phyloP scores from a whole-genome alignment of 2,329 filamentous ascomycete genomes.

The Trichoderma atroviride region DNA sequence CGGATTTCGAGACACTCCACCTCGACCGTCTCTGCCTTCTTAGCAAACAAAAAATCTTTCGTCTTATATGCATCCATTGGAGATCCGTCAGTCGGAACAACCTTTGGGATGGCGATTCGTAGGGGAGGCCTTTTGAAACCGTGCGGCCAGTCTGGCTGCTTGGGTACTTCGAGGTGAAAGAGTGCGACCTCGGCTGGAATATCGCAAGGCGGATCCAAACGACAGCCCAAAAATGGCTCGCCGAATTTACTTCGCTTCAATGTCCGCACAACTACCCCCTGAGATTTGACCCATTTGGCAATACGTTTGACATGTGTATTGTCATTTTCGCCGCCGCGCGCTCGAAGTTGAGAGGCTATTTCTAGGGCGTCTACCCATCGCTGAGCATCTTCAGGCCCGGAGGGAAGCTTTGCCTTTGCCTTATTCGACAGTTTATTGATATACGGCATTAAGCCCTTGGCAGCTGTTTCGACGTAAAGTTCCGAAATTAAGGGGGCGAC shows the following conservation, averaged over 20 bases:
- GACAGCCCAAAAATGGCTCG: background rate
- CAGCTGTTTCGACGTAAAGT: background rate
- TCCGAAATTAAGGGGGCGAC: background rate
- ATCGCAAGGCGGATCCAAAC: background rate
- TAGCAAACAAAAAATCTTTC: background rate
- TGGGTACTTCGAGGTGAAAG: background rate
- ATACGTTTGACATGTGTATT: background rate
- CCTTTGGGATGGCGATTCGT: background rate
- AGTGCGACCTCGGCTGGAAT: background rate
- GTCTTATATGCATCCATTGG: background rate
- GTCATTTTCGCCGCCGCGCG: background rate
- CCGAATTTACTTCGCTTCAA: background rate
- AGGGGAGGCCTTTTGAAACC: background rate
- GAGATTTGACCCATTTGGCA: background rate
- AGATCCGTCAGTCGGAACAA: background rate
- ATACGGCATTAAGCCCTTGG: background rate
- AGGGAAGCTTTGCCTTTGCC: background rate
- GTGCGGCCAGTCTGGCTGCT: slow-evolving; percentile 7
- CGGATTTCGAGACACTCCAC: background rate
- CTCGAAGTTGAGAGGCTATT: background rate
- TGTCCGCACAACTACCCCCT: background rate
- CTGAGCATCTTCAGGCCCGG: background rate
- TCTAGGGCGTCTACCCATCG: background rate
- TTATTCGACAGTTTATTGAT: background rate
- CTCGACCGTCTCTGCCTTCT: background rate